Conservation (phyloP, 331 rosid species). For the Pyrus hybrid region DNA sequence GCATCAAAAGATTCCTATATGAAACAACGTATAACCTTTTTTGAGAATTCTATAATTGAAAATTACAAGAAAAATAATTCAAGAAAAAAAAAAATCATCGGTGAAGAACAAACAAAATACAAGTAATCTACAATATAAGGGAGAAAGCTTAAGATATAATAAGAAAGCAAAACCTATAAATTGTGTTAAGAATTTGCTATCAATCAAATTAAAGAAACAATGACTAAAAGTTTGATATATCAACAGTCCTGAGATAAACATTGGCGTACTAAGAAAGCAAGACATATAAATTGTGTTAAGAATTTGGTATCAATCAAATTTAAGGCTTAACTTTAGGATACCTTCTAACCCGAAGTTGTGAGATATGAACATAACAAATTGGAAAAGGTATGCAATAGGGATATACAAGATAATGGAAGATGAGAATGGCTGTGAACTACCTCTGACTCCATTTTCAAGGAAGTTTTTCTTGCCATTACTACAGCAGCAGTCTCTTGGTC, state of each 20-base stretch:
- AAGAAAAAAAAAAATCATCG: background rate
- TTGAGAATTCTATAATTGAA: background rate
- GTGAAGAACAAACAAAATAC: background rate
- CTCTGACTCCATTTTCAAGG: slow-evolving; percentile 93
- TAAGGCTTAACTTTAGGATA: background rate
- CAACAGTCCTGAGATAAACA: background rate
- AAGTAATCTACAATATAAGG: background rate
- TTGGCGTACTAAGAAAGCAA: background rate
- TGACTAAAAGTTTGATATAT: background rate
- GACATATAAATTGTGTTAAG: too few species aligned
- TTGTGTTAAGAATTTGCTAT: background rate
- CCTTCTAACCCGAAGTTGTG: too few species aligned
- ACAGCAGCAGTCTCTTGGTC: slow-evolving; percentile 96
- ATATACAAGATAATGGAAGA: background rate
- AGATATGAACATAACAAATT: background rate
- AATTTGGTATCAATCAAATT: too few species aligned
- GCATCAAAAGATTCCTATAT: slow-evolving; percentile 88
- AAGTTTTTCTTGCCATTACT: slow-evolving; percentile 81
- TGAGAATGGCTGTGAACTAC: slow-evolving; percentile 27
- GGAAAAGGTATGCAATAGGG: too few species aligned
- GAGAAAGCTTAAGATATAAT: background rate
- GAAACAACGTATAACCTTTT: slow-evolving; percentile 19
- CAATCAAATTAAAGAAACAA: background rate
- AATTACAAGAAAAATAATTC: background rate
- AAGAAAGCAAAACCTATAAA: background rate